phyloP scores from a whole-genome alignment of 306 rosid species.

The Morella rubra region DNA sequence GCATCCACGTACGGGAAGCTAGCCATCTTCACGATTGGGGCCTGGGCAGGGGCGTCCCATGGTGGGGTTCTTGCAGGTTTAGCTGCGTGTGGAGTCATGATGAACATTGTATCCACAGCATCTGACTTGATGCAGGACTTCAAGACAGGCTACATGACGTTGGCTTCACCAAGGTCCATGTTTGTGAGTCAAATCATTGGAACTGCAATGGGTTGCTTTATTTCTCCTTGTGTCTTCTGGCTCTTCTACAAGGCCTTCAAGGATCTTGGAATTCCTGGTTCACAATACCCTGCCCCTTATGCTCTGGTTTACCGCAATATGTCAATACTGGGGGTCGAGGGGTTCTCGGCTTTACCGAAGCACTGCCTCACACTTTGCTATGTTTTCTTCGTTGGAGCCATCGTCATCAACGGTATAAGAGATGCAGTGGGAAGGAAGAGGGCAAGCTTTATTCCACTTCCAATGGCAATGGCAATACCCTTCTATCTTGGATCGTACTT shows the following conservation, averaged over 20 bases:
- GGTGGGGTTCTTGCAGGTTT: conserved; percentile 22
- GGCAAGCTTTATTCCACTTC: conserved; percentile 5
- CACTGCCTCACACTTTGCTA: conserved; percentile 14
- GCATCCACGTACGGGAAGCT: conserved; percentile 20
- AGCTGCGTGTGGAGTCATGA: conserved; percentile 25
- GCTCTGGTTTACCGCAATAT: conserved; percentile 7
- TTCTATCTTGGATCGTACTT: conserved; percentile 16
- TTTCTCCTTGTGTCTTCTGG: conserved; percentile 23
- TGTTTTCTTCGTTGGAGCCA: conserved; percentile 6
- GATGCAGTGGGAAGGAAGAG: conserved; percentile 6
- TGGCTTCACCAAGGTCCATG: conserved; percentile 21
- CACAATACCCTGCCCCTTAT: conserved; percentile 13
- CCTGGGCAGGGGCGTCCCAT: conserved; percentile 10
- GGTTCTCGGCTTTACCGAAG: conserved; percentile 15
- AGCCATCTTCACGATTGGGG: conserved; percentile 11
- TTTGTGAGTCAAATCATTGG: conserved; percentile 21
- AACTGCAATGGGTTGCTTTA: conserved; percentile 17
- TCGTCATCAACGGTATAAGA: conserved; percentile 3
- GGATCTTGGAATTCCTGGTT: background rate
- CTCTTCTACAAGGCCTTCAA: conserved; percentile 16
- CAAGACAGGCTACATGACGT: conserved; percentile 19
- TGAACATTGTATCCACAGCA: conserved; percentile 21
- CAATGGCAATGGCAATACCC: conserved; percentile 23
- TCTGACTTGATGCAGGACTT: conserved; percentile 22
- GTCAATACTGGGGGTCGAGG: conserved; percentile 5